Conservation (phyloP, 2,329 filamentous ascomycete genomes). For the Phaeosphaeria sp. region DNA sequence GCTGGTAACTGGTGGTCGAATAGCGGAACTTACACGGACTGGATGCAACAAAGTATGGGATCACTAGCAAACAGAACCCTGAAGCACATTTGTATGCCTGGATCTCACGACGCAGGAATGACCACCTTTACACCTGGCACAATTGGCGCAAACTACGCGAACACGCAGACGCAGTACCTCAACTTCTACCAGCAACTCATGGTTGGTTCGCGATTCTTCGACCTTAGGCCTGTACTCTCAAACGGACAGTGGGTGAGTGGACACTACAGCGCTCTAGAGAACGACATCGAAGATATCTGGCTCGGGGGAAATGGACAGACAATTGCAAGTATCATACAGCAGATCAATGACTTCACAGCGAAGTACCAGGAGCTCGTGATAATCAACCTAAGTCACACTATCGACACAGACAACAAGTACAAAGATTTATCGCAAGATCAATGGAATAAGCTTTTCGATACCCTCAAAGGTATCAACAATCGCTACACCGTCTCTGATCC, state of each 20-base stretch:
- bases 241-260: slow-evolving; percentile 51
- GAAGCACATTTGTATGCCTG: slow-evolving; percentile 57
- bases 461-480: slow-evolving; percentile 52
- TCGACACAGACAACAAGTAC: slow-evolving; percentile 51
- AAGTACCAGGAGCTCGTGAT: slow-evolving; percentile 56
- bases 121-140: slow-evolving; percentile 49
- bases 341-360: slow-evolving; percentile 56
- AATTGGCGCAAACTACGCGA: slow-evolving; percentile 47
- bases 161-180: slow-evolving; percentile 56
- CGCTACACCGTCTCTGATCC: slow-evolving; percentile 39
- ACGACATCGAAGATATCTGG: slow-evolving; percentile 44
- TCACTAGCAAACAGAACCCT: slow-evolving; percentile 50
- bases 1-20: slow-evolving; percentile 46
- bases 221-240: slow-evolving; percentile 54
- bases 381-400: slow-evolving; percentile 55
- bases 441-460: slow-evolving; percentile 53
- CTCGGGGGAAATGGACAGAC: slow-evolving; percentile 56
- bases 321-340: slow-evolving; percentile 51
- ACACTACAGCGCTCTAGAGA: slow-evolving; percentile 47
- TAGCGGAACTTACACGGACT: slow-evolving; percentile 43
- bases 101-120: slow-evolving; percentile 60
- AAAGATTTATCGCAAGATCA: slow-evolving; percentile 48
- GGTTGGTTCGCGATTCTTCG: slow-evolving; percentile 57
- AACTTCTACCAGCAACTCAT: slow-evolving; percentile 55
- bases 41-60: slow-evolving; percentile 51